Conservation (phyloP, 768 basidiomycete genomes). For the Lentinula boryana region DNA sequence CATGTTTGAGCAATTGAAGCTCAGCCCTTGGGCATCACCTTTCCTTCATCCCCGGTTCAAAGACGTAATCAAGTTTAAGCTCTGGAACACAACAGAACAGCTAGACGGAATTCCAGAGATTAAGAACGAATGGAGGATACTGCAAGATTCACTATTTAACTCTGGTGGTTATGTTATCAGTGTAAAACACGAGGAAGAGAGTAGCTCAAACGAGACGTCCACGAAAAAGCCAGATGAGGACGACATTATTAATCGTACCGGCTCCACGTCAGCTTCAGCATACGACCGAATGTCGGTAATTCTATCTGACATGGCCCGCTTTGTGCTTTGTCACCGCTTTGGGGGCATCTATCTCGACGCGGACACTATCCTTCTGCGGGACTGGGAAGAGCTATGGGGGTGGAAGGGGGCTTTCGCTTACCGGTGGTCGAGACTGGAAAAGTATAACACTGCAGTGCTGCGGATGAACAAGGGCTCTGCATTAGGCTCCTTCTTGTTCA, state of each 20-base stretch:
- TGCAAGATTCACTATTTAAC: conserved; percentile 78
- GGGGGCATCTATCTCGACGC: conserved; percentile 95
- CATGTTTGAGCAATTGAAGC: conserved; percentile 75
- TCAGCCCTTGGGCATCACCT: conserved; percentile 87
- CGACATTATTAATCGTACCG: conserved; percentile 66
- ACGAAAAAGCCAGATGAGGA: conserved; percentile 44
- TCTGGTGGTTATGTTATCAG: conserved; percentile 75
- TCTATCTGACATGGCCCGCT: conserved; percentile 94
- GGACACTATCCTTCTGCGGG: conserved; percentile 84
- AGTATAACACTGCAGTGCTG: conserved; percentile 92
- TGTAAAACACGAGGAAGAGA: conserved; percentile 32
- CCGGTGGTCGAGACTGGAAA: conserved; percentile 86
- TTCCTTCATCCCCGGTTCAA: conserved; percentile 88
- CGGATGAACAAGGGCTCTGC: conserved; percentile 87
- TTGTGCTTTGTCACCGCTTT: conserved; percentile 88
- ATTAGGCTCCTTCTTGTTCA: conserved; percentile 84
- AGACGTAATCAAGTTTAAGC: conserved; percentile 83
- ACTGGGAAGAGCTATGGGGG: conserved; percentile 97
- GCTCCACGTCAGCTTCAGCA: conserved; percentile 79
- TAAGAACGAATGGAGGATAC: conserved; percentile 78
- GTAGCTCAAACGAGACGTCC: conserved; percentile 32
- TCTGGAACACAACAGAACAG: conserved; percentile 98
- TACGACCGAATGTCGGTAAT: conserved; percentile 92
- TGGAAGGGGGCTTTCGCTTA: conserved; percentile 95
- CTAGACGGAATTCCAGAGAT: conserved; percentile 84